Evolutionary conservation across 257 asterid species (phyloP).

Genomic region (Plectranthus barbatus): DNA sequence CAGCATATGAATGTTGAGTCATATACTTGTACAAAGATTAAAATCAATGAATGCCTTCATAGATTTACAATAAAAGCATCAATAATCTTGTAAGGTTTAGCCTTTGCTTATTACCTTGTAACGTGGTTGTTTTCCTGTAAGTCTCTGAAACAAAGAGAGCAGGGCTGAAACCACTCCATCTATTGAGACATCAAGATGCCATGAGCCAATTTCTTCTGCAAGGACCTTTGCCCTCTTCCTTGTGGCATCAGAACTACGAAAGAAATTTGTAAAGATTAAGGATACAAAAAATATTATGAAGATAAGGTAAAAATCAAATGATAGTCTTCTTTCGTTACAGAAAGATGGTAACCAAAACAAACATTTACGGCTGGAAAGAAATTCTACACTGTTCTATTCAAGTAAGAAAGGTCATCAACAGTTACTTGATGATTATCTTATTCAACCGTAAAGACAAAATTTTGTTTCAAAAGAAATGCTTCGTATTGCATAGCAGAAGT

Average conservation of each 20-base stretch:
- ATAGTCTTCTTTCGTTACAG: neutral
- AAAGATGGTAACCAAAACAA: neutral
- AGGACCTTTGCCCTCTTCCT: slow-evolving; percentile 71
- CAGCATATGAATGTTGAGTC: neutral
- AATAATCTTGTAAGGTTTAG: neutral
- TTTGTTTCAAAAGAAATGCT: neutral
- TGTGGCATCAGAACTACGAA: slow-evolving; percentile 65
- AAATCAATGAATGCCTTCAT: neutral
- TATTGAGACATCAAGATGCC: slow-evolving; percentile 88
- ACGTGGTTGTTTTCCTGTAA: slow-evolving; percentile 72
- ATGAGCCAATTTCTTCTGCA: slow-evolving; percentile 88
- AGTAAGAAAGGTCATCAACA: neutral
- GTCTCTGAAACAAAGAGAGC: slow-evolving; percentile 72
- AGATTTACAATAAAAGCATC: neutral
- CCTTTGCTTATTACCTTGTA: slow-evolving; percentile 54
- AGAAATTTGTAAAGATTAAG: slow-evolving; percentile 7
- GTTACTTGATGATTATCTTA: neutral
- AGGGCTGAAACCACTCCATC: slow-evolving; percentile 78
- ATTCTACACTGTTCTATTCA: neutral
- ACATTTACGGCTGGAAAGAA: neutral
- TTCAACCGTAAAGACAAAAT: neutral
- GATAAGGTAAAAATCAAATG: neutral
- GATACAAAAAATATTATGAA: neutral
- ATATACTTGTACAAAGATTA: neutral
- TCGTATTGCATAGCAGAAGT: neutral